phyloP scores from a whole-genome alignment of 177 flowering plant species.

The Vitis hybrid region DNA sequence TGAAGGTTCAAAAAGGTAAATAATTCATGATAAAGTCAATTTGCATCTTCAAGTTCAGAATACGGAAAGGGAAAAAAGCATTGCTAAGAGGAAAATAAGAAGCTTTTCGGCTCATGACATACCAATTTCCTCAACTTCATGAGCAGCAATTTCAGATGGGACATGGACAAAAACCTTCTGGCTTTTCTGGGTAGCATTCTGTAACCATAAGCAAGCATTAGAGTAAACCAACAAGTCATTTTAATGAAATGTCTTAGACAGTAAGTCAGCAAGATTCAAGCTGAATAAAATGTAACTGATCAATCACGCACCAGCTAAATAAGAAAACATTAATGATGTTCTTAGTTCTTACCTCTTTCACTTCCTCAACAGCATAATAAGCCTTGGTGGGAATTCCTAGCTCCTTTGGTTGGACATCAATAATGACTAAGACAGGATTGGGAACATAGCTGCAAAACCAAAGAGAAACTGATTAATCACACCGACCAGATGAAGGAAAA shows the following conservation, averaged over 20 bases:
- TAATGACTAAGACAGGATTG: constrained; percentile 96
- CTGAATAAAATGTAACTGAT: too few species aligned
- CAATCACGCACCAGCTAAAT: too few species aligned
- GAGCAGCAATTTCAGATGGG: constrained; percentile 97
- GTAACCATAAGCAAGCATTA: constrained; percentile 23
- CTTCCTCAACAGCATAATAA: constrained; percentile 95
- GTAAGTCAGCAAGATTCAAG: too few species aligned
- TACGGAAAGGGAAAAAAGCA: not conserved
- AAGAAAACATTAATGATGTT: too few species aligned
- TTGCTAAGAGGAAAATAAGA: not conserved
- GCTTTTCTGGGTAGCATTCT: constrained; percentile 99
- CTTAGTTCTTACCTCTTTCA: constrained; percentile 72
- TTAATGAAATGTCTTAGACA: too few species aligned
- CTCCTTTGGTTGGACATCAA: constrained; percentile 98
- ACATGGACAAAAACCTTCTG: constrained; percentile 97
- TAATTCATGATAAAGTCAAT: not conserved
- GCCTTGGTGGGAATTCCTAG: constrained; percentile 99
- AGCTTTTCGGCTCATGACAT: constrained; percentile 11
- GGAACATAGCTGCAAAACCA: constrained; percentile 75
- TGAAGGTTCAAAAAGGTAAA: not conserved
- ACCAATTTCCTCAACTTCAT: constrained; percentile 99
- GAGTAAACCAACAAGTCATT: too few species aligned
- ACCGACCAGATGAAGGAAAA: too few species aligned
- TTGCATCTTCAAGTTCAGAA: not conserved
- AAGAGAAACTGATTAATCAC: not conserved